Base-by-base conservation (phyloP, 1,284 basidiomycete genomes). In the Boletus mariae region DNA sequence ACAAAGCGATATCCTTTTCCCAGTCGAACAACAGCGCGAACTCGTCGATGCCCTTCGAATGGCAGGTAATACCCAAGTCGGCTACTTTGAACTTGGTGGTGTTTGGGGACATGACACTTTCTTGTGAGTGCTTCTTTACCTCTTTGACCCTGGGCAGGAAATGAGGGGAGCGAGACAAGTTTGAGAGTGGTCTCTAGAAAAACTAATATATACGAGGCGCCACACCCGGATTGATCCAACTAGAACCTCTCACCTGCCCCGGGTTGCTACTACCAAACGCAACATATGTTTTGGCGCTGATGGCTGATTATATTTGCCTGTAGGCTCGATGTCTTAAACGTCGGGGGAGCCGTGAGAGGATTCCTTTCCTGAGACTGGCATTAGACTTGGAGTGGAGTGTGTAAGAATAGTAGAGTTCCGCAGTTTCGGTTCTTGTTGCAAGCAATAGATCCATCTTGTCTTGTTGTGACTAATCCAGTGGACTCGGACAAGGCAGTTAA, bases 91-190 rank as follows among this genome's bases (percentile, higher is more conserved):
- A 74, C 80, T 99, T 8, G 95, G 97, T 38, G 94, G 96, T 4
- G 95, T 98, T 13, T 98, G 94, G 92, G 97, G 97, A 2, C 93
- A 95, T 66, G 95, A 99, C 73, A 98, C 94, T 28, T 99, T 99
- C 75, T 76, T 99, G 75, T 78, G 57, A 74, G 78, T 74, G 28
- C n/a, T 26, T 25, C 49, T 37, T 52, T 52, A 0, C 38, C 20
- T 43, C 20, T 41, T 40, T 41, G 45, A 34, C 17, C 17, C 11
- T 44, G 45, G 29, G 44, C 29, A 41, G 47, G 32, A 41, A 32
- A 35, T 15, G 35, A 23, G 32, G 40, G 34, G 41, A 29, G 34
- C n/a, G 29, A 28, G 28, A 26, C 35, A n/a, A 41, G 45, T n/a
- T 42, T 11, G 45, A 37, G 32, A 31, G 8, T 42, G 7, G 25